These are phyloP conservation scores for Suhomyces coccinellae DNA, from an alignment of 1,139 yeast species.

Conservation along the genomic window DNA sequence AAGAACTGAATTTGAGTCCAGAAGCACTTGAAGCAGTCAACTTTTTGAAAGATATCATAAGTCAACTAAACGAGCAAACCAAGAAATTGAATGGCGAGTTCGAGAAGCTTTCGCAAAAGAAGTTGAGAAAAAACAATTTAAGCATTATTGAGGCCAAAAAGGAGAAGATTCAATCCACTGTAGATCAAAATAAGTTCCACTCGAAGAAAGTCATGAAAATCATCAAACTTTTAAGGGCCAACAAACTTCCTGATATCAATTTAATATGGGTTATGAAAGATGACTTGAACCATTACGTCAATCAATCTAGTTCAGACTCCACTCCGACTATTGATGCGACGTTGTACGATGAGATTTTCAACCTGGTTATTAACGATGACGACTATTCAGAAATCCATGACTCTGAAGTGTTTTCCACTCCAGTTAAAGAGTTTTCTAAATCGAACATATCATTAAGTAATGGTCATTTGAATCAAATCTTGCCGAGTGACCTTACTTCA, in stretches of 20 bases:
- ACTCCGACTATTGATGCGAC: conserved; percentile 41
- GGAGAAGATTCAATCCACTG: conserved; percentile 42
- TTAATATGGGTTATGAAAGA: conserved; percentile 40
- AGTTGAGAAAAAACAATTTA: conserved; percentile 41
- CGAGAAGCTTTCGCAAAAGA: conserved; percentile 44
- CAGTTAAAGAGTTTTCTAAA: conserved; percentile 11
- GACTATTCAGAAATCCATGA: conserved; percentile 15
- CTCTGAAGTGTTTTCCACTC: conserved; percentile 16
- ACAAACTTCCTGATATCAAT: conserved; percentile 34
- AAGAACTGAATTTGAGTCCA: conserved; percentile 27
- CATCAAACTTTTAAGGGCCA: conserved; percentile 32
- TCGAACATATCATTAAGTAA: conserved; percentile 1
- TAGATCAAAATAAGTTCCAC: conserved; percentile 40
- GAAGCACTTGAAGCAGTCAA: conserved; percentile 35
- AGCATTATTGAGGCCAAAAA: conserved; percentile 43
- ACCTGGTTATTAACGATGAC: conserved; percentile 19
- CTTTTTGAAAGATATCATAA: conserved; percentile 15
- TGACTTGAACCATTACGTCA: conserved; percentile 42
- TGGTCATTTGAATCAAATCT: conserved; percentile 3
- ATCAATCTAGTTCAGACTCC: conserved; percentile 42
- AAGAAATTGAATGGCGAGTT: conserved; percentile 34
- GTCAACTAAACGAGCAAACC: conserved; percentile 31
- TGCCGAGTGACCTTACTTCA: conserved; percentile 6
- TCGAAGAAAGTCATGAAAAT: conserved; percentile 38
- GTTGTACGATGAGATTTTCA: conserved; percentile 45